Conservation (phyloP, 306 rosid genomes). For the Crataegus laevigata region DNA sequence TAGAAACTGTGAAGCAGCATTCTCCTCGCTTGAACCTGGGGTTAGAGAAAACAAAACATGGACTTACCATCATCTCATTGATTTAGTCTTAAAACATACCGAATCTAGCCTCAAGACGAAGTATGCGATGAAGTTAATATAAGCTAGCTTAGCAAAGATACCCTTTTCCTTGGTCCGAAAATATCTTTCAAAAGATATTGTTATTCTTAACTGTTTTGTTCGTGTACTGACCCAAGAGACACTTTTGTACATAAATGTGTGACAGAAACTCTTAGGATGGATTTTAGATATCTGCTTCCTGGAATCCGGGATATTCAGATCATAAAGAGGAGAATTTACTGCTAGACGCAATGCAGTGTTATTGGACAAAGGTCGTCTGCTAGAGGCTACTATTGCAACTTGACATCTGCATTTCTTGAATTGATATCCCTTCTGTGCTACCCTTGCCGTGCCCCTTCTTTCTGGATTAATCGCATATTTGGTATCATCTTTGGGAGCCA, state of each 20-base stretch:
- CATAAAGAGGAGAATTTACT: too few relatives aligned
- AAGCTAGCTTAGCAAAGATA: background rate
- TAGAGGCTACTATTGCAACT: background rate
- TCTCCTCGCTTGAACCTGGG: conserved; percentile 41
- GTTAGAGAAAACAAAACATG: conserved; percentile 42
- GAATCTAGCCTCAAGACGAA: background rate
- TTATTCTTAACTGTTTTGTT: background rate
- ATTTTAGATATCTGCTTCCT: background rate
- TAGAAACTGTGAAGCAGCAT: conserved; percentile 40
- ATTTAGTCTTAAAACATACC: conserved; percentile 29
- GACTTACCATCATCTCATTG: conserved; percentile 47
- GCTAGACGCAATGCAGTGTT: background rate
- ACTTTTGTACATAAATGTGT: background rate
- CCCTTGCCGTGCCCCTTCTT: background rate
- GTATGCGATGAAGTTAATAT: background rate
- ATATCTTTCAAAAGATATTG: background rate
- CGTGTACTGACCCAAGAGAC: background rate
- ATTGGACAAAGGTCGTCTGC: background rate
- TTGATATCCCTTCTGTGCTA: background rate
- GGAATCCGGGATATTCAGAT: too few relatives aligned
- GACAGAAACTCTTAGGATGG: background rate
- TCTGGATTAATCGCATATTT: background rate
- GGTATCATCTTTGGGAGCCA: background rate
- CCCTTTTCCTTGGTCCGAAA: background rate
- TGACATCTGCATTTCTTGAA: background rate